A percentile compares a stretch with the other conserved stretches of the same genome.
Conservation (phyloP, 441 rosid genomes). For the Heliophila coronopifolia region DNA sequence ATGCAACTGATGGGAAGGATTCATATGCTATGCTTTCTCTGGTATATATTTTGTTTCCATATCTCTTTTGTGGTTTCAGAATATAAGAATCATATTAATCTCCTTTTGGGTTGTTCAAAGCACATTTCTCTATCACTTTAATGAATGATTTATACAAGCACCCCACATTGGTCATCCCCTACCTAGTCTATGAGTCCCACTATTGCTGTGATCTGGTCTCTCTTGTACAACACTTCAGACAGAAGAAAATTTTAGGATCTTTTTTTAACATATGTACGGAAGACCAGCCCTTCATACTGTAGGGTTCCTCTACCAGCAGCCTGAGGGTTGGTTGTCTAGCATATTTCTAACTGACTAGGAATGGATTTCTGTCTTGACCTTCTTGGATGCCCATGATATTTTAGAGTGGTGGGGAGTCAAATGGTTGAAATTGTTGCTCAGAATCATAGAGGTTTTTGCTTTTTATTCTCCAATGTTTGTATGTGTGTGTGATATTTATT, state of each 20-base stretch:
- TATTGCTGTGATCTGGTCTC: neutral
- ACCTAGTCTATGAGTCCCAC: neutral
- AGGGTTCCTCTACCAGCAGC: neutral
- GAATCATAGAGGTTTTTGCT: neutral
- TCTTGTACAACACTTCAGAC: neutral
- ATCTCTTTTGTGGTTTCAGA: neutral
- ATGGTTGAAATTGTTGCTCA: constrained; percentile 4
- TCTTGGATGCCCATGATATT: neutral
- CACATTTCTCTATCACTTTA: neutral
- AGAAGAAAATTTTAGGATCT: neutral
- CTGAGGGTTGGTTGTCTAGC: neutral
- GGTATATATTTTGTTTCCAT: constrained; percentile 39
- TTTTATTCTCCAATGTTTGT: neutral
- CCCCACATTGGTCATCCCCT: neutral
- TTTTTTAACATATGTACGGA: neutral
- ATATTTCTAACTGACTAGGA: neutral
- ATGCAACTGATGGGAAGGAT: constrained; percentile 94
- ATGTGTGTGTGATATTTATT: constrained; percentile 20
- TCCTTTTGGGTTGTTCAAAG: constrained; percentile 3
- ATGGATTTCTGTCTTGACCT: constrained; percentile 8
- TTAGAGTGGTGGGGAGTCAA: constrained; percentile 1
- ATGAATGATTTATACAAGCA: neutral
- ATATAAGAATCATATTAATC: neutral
- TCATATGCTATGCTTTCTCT: constrained; percentile 89
- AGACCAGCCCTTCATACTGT: neutral